Evolutionary conservation across 352 stramenopile genomes (phyloP), one percentile per base, ranked within the genome.

Genomic region (Aphanomyces euteiches): DNA sequence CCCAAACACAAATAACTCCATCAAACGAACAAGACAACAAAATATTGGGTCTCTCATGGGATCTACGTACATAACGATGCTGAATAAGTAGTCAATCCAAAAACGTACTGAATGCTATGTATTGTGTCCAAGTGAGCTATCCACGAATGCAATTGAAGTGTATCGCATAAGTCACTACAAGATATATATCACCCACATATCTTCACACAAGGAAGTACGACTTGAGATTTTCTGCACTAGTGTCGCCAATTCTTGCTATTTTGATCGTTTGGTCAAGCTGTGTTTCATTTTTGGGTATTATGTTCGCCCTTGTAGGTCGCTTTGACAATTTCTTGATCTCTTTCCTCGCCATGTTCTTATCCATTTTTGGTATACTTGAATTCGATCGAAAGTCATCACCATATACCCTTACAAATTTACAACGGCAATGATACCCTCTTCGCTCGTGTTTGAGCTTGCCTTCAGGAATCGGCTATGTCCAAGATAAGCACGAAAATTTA

Each of bases 1-100:
- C 79, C 84, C 82, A 92, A 4, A 92, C 74, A 60, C 82, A 90
- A 4, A 92, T 81, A 3, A 75, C 73, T 76, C 86, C 88, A 60
- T 92, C 84, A 48, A 90, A 63, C 5, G 74, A 75, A 64, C 82
- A 90, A 0, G 82, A 90, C 7, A 90, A 65, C 1, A 90, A 19
- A 43, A 92, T 81, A 39, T 89, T 82, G 1, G 84, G 84, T 38
- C 88, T 75, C 15, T 75, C 79, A 58, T 74, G 81, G 4, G 90
- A 73, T 56, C 59, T 67, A 67, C 5, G 3, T 15, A 45, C 38
- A 21, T 28, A 41, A 13, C 39, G 36, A 58, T 36, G 10, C 7
- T 58, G 21, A 36, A 10, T 19, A 37, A 34, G 28, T 19, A 66
- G 34, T n/a, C 5, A 13, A 12, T 38, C 45, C 56, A n/a, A 38